A percentile compares a stretch with the other conserved stretches of the same genome.
These are phyloP conservation scores for Neofusicoccum laricinum DNA, from an alignment of 2,329 filamentous ascomycete genomes.

Conservation along the genomic window DNA sequence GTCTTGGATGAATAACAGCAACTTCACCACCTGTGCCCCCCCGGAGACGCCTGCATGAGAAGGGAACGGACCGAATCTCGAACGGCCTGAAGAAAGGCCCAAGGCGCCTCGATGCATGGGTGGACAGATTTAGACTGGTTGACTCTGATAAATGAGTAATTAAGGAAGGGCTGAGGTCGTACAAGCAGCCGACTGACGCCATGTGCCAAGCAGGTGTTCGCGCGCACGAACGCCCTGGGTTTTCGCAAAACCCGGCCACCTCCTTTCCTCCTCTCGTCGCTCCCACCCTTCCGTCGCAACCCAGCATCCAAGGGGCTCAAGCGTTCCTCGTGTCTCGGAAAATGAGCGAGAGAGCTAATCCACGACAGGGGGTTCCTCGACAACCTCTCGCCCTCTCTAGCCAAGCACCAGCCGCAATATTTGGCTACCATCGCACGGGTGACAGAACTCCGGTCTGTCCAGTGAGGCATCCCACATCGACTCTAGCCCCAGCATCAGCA, in stretches of 20 bases:
- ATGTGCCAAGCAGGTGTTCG: constrained; percentile 10
- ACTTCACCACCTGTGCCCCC: background rate
- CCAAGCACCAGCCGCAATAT: background rate
- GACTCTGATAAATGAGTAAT: background rate
- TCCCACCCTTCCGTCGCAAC: constrained; percentile 2
- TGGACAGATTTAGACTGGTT: background rate
- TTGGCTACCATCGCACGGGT: background rate
- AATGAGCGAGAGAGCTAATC: background rate
- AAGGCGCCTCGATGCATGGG: background rate
- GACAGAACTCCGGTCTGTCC: background rate
- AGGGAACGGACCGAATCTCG: background rate
- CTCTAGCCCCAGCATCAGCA: background rate
- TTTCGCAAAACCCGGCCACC: background rate
- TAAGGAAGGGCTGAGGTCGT: constrained; percentile 1
- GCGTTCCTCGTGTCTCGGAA: constrained; percentile 17
- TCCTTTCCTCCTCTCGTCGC: background rate
- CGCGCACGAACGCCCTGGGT: background rate
- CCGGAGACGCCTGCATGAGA: background rate
- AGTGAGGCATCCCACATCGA: background rate
- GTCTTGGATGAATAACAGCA: background rate
- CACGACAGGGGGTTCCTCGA: background rate
- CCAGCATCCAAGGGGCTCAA: constrained; percentile 1
- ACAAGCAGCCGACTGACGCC: background rate
- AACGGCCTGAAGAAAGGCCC: background rate
- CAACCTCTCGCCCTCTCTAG: background rate